Evolutionary conservation across 768 basidiomycete species (phyloP).

Genomic region (Suillus cothurnatus): DNA sequence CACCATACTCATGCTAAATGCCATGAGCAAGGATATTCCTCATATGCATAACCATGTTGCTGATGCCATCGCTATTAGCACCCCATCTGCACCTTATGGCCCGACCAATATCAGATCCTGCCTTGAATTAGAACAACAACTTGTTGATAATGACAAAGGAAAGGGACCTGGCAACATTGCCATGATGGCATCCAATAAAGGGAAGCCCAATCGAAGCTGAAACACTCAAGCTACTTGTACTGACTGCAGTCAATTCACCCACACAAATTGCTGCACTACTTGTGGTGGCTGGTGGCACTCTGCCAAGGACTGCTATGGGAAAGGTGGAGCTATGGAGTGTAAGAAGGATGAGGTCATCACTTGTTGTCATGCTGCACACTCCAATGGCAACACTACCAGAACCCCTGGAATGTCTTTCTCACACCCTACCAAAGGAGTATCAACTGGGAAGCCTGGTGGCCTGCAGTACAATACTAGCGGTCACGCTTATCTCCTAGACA

Average conservation of each 20-base stretch:
- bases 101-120: not conserved
- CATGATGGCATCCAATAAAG: not conserved
- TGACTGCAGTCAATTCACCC: not conserved
- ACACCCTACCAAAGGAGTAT: not conserved
- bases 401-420: no score
- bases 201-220: no score
- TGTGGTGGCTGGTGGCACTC: not conserved
- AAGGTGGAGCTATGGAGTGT: not conserved
- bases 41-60: not conserved
- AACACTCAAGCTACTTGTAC: no score
- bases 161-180: not conserved
- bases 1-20: not conserved
- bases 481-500: not conserved
- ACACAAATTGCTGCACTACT: not conserved
- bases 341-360: not conserved
- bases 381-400: no score
- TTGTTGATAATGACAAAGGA: not conserved
- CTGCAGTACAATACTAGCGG: not conserved
- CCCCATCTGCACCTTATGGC: not conserved
- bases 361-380: fast-evolving
- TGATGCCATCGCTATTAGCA: not conserved
- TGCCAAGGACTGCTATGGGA: not conserved
- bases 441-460: not conserved
- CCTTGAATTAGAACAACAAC: slow-evolving; percentile 4
- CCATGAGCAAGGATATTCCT: not conserved